phyloP scores from a whole-genome alignment of 345 rosid genomes.

The Atalantia buxifolia region DNA sequence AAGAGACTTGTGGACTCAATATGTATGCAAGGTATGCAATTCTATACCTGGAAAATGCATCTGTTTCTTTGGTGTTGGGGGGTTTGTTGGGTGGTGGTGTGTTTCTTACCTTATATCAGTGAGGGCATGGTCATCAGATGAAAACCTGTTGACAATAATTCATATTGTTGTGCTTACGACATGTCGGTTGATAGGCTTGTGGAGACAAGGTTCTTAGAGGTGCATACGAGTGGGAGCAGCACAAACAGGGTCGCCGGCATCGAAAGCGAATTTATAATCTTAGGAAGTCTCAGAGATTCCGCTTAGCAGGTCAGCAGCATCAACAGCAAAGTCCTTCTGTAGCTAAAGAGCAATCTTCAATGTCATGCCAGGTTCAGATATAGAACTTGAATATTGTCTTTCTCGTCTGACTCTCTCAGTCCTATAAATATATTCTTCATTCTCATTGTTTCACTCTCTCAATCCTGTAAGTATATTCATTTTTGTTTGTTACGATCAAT shows the following conservation, averaged over 20 bases:
- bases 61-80: background rate
- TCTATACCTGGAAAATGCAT: background rate
- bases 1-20: conserved; percentile 89
- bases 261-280: conserved; percentile 56
- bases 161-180: background rate
- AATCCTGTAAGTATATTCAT: background rate
- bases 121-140: background rate
- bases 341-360: background rate
- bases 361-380: background rate
- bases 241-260: conserved; percentile 75
- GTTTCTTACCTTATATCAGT: background rate
- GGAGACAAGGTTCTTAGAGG: conserved; percentile 89
- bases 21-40: conserved; percentile 63
- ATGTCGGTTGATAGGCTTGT: conserved; percentile 55
- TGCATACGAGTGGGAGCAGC: conserved; percentile 93
- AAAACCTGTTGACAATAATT: background rate
- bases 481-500: background rate
- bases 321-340: background rate
- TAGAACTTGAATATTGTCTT: background rate
- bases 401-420: background rate
- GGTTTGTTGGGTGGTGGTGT: background rate
- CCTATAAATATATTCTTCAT: background rate
- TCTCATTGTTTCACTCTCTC: background rate
- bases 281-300: conserved; percentile 31
- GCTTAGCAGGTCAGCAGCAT: conserved; percentile 16